phyloP scores from a whole-genome alignment of 306 rosid genomes.

The Clitoria ternatea region DNA sequence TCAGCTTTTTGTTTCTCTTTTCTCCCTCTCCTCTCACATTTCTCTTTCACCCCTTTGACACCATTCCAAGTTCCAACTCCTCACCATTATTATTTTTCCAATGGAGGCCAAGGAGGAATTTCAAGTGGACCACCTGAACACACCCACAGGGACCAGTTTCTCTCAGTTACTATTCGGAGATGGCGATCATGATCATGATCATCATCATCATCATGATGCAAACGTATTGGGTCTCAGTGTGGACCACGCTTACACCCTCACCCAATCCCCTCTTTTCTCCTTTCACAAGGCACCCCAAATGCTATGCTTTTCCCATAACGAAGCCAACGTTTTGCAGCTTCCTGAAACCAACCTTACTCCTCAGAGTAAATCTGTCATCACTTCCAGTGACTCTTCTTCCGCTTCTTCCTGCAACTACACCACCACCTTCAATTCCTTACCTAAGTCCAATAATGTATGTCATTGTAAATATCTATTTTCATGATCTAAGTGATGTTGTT shows the following conservation, averaged over 20 bases:
- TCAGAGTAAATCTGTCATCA: slow-evolving; percentile 52
- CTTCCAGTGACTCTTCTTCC: slow-evolving; percentile 62
- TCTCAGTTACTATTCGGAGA: slow-evolving; percentile 70
- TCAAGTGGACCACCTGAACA: slow-evolving; percentile 46
- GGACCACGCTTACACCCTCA: slow-evolving; percentile 21
- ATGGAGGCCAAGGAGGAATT: slow-evolving; percentile 52
- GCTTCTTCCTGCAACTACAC: slow-evolving; percentile 50
- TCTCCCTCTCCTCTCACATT: neutral
- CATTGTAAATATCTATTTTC: neutral
- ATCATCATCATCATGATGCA: neutral
- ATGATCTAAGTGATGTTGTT: neutral
- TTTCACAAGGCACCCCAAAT: slow-evolving; percentile 52
- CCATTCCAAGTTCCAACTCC: neutral
- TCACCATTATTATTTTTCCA: neutral
- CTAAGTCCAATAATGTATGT: slow-evolving; percentile 42
- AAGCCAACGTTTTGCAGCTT: neutral
- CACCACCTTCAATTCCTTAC: slow-evolving; percentile 19
- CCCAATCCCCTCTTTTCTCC: slow-evolving; percentile 27
- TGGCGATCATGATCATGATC: slow-evolving; percentile 23
- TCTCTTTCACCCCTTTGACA: neutral
- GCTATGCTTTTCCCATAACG: slow-evolving; percentile 54
- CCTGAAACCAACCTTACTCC: slow-evolving; percentile 29
- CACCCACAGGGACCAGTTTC: slow-evolving; percentile 51
- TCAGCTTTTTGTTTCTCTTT: neutral
- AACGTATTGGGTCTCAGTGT: slow-evolving; percentile 19